Conservation (phyloP, 352 stramenopile genomes). For the Globisporangium heterothallicum region DNA sequence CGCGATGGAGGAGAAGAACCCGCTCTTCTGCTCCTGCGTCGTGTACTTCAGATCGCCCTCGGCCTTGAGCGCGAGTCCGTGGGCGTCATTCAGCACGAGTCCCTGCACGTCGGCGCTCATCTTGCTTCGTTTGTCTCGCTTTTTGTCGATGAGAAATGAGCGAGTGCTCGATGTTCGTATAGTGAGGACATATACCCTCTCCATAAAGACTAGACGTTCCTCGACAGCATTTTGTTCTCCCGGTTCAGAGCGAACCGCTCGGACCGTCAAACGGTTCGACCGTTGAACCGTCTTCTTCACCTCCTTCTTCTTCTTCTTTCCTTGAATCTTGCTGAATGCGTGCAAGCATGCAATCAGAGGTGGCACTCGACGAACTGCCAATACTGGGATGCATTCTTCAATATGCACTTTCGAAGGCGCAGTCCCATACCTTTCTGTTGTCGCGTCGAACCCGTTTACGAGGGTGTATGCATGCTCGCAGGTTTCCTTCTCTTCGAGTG, state of each 20-base stretch:
- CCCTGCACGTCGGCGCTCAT: conserved; percentile 51
- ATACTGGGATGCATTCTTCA: not conserved
- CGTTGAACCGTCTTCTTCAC: conserved; percentile 6
- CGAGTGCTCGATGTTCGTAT: not conserved
- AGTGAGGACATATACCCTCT: not conserved
- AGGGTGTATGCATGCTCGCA: not conserved
- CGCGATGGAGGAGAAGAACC: conserved; percentile 76
- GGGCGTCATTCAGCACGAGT: conserved; percentile 71
- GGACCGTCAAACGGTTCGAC: not conserved
- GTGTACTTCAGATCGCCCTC: conserved; percentile 56
- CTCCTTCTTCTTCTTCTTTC: not conserved
- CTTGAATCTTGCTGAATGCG: no score
- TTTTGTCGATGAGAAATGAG: not conserved
- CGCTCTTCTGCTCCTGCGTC: conserved; percentile 37
- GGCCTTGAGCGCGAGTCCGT: conserved; percentile 64
- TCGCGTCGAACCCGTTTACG: no score
- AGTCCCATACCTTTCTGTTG: not conserved
- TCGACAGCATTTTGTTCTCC: no score
- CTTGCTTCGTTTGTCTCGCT: conserved; percentile 1
- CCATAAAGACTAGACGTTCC: not conserved
- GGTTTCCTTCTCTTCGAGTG: not conserved
- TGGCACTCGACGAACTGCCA: no score
- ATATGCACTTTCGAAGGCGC: not conserved
- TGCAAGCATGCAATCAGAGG: not conserved
- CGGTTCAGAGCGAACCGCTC: not conserved